Conservation (phyloP, 495 filamentous ascomycete genomes). For the Immersiella caudata region DNA sequence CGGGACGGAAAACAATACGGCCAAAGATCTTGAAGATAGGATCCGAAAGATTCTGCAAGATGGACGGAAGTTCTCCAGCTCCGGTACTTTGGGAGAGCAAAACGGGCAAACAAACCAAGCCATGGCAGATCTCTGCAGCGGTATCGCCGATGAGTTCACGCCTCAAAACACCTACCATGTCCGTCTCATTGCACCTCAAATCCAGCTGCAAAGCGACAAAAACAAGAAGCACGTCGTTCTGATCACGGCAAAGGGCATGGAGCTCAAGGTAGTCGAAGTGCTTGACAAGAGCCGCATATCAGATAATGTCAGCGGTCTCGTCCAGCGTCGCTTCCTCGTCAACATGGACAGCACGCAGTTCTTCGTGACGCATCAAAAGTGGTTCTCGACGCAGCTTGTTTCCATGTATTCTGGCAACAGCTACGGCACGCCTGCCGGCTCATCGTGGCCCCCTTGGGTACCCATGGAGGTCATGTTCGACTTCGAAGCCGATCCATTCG, state of each 20-base stretch:
- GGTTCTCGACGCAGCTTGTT: constrained; percentile 74
- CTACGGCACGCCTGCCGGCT: constrained; percentile 82
- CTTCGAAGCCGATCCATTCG: constrained; percentile 87
- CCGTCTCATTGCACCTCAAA: constrained; percentile 93
- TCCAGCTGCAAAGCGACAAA: constrained; percentile 97
- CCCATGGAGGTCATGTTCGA: constrained; percentile 98
- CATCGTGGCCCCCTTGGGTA: constrained; percentile 96
- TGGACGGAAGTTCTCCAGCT: constrained; percentile 78
- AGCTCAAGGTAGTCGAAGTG: constrained; percentile 92
- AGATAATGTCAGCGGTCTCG: constrained; percentile 90
- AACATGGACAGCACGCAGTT: constrained; percentile 97
- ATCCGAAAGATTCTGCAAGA: constrained; percentile 87
- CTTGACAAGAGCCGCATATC: constrained; percentile 93
- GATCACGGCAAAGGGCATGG: constrained; percentile 95
- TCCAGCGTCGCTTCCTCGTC: constrained; percentile 89
- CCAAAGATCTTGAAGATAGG: constrained; percentile 74
- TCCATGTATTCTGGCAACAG: constrained; percentile 92
- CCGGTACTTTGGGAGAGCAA: constrained; percentile 70
- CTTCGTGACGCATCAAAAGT: constrained; percentile 92
- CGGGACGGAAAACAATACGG: constrained; percentile 55
- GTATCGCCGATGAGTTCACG: constrained; percentile 87
- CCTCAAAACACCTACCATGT: constrained; percentile 92
- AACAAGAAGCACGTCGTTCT: constrained; percentile 89
- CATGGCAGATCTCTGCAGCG: constrained; percentile 65
- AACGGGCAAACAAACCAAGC: constrained; percentile 39